A percentile compares a stretch with the other conserved stretches of the same genome.
Evolutionary conservation across 73 alveolate genomes (phyloP).

Genomic region (Tetrahymena thermophila): DNA sequence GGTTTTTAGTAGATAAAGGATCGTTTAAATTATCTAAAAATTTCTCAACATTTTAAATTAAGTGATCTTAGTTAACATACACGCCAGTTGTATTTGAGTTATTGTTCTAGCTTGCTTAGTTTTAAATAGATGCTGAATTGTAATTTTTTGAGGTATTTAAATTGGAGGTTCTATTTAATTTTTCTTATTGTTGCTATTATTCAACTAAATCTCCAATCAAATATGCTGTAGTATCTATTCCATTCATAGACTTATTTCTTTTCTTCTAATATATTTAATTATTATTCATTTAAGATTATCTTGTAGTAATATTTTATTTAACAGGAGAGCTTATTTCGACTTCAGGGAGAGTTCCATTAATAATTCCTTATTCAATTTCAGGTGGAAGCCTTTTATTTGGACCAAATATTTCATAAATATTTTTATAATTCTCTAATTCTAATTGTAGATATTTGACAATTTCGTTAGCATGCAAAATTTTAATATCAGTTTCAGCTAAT

Average conservation of each 20-base stretch:
- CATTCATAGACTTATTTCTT: neutral
- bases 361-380: neutral
- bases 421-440: neutral
- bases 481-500: neutral
- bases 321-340: neutral
- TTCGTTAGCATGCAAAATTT: neutral
- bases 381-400: neutral
- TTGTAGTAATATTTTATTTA: neutral
- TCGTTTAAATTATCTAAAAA: neutral
- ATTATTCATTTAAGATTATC: neutral
- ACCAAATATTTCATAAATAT: neutral
- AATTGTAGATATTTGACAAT: neutral
- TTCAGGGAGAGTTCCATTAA: neutral
- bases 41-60: neutral
- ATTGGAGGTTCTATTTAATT: neutral
- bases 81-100: neutral
- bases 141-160: neutral
- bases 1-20: neutral
- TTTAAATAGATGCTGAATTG: neutral
- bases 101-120: neutral
- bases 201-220: neutral
- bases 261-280: neutral
- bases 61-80: neutral
- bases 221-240: neutral
- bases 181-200: neutral